Conservation (phyloP, 2,329 filamentous ascomycete species). For the Pseudogymnoascus pannorum region DNA sequence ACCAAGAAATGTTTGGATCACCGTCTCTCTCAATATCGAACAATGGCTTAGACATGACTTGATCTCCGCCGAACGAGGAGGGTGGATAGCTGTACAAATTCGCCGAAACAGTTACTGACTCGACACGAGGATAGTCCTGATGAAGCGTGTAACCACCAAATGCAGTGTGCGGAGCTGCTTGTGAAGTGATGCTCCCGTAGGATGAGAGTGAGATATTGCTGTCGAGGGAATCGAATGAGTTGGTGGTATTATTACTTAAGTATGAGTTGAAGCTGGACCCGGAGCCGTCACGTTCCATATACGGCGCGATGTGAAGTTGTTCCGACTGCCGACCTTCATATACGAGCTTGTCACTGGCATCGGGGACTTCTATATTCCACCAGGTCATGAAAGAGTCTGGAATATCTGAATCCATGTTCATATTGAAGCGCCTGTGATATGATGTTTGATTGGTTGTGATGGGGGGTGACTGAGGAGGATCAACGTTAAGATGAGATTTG, state of each 20-base stretch:
- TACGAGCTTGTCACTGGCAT: background rate
- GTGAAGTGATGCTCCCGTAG: background rate
- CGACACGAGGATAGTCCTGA: background rate
- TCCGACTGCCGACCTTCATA: background rate
- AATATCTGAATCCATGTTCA: slow-evolving; percentile 1
- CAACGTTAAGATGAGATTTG: background rate
- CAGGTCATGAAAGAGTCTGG: background rate
- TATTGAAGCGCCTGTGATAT: background rate
- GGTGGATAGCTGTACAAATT: background rate
- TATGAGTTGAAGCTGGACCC: slow-evolving; percentile 2
- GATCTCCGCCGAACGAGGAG: background rate
- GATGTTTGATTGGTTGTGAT: background rate
- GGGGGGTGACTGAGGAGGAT: background rate
- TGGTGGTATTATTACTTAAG: background rate
- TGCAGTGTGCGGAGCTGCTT: background rate
- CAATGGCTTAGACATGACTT: slow-evolving; percentile 1
- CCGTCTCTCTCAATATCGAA: slow-evolving; percentile 5
- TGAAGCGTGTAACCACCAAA: background rate
- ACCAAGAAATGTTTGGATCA: slow-evolving; percentile 9
- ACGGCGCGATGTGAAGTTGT: background rate
- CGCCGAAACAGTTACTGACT: background rate
- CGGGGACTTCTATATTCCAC: background rate
- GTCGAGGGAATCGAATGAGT: background rate
- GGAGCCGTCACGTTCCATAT: slow-evolving; percentile 5
- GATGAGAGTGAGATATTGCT: slow-evolving; percentile 2